A percentile compares a stretch with the other conserved stretches of the same genome.
These are phyloP conservation scores for Ananas comosus DNA, from an alignment of 176 grass and related monocot genomes.

Conservation along the genomic window DNA sequence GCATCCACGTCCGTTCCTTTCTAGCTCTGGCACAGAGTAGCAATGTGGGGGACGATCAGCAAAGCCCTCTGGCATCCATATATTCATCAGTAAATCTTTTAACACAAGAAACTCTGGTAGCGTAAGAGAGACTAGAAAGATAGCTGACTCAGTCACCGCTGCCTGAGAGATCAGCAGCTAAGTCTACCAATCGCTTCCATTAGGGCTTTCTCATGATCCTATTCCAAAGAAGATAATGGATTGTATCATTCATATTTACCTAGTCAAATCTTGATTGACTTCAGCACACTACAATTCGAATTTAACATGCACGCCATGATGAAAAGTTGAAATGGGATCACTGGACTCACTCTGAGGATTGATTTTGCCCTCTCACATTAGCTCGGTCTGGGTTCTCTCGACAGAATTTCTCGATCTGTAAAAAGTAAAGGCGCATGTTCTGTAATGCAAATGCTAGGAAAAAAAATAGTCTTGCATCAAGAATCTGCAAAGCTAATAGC, in stretches of 20 bases:
- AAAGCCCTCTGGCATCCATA: neutral
- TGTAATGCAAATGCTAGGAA: conserved; percentile 3
- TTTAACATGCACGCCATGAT: neutral
- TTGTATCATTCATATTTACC: conserved; percentile 11
- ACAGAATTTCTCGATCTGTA: conserved; percentile 46
- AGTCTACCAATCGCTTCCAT: conserved; percentile 45
- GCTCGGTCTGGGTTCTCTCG: conserved; percentile 35
- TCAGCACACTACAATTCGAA: neutral
- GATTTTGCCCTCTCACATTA: conserved; percentile 49
- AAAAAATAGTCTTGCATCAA: conserved; percentile 5
- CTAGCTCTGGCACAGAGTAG: neutral
- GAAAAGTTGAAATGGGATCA: conserved; percentile 7
- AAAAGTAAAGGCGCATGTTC: neutral
- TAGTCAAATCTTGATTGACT: conserved; percentile 11
- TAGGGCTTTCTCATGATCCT: conserved; percentile 57
- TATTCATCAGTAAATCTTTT: neutral
- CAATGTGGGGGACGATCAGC: neutral
- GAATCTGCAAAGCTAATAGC: neutral
- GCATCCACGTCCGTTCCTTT: neutral
- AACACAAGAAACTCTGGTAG: neutral
- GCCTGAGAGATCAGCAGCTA: conserved; percentile 35
- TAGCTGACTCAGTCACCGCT: conserved; percentile 6
- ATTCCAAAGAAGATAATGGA: conserved; percentile 13
- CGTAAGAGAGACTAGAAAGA: neutral
- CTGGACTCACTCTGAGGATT: conserved; percentile 37